Conservation (phyloP, 1,284 basidiomycete species). For the Ustilago trichophora region DNA sequence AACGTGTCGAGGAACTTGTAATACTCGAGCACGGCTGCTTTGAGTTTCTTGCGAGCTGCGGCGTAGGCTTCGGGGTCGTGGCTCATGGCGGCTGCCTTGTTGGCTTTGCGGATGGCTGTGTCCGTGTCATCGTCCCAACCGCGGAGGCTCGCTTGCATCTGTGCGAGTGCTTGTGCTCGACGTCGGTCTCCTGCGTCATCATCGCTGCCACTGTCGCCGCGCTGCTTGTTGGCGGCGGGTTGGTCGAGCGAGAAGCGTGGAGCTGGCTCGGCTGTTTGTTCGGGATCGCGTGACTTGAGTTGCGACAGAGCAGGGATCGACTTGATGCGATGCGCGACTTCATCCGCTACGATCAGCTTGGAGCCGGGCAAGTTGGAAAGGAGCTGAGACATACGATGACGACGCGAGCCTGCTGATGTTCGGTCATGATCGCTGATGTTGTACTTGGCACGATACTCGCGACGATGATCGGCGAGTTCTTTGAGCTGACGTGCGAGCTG, state of each 20-base stretch:
- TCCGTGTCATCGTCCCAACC: conserved; percentile 50
- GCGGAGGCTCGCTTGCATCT: conserved; percentile 41
- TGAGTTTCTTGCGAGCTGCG: conserved; percentile 81
- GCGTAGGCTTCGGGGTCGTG: conserved; percentile 82
- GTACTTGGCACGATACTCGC: conserved; percentile 53
- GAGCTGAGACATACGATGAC: conserved; percentile 31
- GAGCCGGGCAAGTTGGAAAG: conserved; percentile 24
- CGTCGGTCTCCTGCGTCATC: conserved; percentile 56
- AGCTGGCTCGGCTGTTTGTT: neutral
- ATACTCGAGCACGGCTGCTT: conserved; percentile 83
- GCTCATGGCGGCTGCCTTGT: conserved; percentile 60
- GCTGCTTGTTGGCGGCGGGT: conserved; percentile 15
- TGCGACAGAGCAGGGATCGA: conserved; percentile 1
- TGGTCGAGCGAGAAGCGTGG: conserved; percentile 7
- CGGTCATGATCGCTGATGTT: conserved; percentile 22
- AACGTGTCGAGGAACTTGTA: conserved; percentile 80
- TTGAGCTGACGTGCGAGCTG: conserved; percentile 76
- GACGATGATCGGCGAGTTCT: conserved; percentile 61
- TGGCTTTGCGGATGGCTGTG: conserved; percentile 38
- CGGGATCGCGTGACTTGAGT: neutral
- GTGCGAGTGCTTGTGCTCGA: conserved; percentile 52
- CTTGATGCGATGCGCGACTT: conserved; percentile 14
- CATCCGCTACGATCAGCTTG: conserved; percentile 8
- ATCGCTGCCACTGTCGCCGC: conserved; percentile 18
- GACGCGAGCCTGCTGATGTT: neutral